Percentiles rank a stretch among this genome's conserved stretches.
phyloP scores from a whole-genome alignment of 2,329 filamentous ascomycete species.

The Xylaria sp. region DNA sequence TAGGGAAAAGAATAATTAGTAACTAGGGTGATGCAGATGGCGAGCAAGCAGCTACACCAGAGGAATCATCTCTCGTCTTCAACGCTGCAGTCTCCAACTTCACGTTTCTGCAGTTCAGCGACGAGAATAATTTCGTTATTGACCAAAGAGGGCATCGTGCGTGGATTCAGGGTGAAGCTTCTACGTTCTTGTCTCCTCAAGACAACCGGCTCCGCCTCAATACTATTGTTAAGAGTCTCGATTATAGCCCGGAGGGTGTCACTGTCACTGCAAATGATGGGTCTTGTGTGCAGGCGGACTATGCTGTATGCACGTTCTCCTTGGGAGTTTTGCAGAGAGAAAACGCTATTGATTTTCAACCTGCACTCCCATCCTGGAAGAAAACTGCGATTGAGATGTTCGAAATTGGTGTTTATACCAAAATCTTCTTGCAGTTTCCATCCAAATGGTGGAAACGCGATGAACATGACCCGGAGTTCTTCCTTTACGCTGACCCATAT shows the following conservation, averaged over 20 bases:
- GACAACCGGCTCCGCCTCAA: slow-evolving; percentile 4
- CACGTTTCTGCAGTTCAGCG: slow-evolving; percentile 10
- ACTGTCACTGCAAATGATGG: neutral
- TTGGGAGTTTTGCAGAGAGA: slow-evolving; percentile 10
- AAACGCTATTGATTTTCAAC: neutral
- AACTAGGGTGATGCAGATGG: slow-evolving; percentile 7
- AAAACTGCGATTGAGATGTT: slow-evolving; percentile 16
- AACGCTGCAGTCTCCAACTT: slow-evolving; percentile 18
- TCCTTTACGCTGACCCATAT: slow-evolving; percentile 13
- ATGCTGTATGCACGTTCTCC: slow-evolving; percentile 11
- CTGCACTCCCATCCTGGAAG: neutral
- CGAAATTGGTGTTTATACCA: slow-evolving; percentile 17
- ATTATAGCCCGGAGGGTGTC: neutral
- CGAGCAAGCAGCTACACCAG: slow-evolving; percentile 9
- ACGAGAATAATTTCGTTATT: slow-evolving; percentile 16
- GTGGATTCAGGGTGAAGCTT: slow-evolving; percentile 14
- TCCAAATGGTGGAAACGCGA: slow-evolving; percentile 1
- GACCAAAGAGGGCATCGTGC: slow-evolving; percentile 11
- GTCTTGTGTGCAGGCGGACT: slow-evolving; percentile 7
- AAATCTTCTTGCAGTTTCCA: slow-evolving; percentile 17
- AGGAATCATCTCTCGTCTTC: slow-evolving; percentile 13
- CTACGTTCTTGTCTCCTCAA: neutral
- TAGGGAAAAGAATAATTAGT: neutral
- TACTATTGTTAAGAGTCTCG: neutral
- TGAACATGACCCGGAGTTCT: neutral